A percentile compares a stretch with the other conserved stretches of the same genome.
Conservation (phyloP, 1,284 basidiomycete genomes). For the Cryptococcus wingfieldii region DNA sequence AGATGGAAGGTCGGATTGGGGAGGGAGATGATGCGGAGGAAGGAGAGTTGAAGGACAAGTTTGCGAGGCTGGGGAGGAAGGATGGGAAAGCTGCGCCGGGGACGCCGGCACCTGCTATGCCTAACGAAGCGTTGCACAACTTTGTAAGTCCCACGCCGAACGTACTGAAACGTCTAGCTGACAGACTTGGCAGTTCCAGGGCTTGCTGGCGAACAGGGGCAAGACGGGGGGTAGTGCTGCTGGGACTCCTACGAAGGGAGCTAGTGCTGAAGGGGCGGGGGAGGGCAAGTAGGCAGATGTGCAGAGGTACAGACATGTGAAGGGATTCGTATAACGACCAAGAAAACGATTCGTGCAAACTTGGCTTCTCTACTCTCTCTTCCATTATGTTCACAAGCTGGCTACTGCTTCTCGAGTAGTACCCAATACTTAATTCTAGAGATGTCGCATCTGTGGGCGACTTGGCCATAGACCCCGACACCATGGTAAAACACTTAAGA, state of each 20-base stretch:
- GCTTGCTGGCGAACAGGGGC: constrained; percentile 15
- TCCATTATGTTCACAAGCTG: no score
- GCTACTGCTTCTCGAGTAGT: no score
- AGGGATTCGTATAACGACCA: no score
- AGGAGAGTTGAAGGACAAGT: constrained; percentile 34
- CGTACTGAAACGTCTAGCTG: constrained; percentile 12
- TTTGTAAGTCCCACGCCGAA: constrained; percentile 34
- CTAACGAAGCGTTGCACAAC: constrained; percentile 47
- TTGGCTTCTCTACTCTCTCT: no score
- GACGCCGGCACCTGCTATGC: constrained; percentile 17
- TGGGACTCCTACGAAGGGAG: background rate
- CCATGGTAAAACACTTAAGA: no score
- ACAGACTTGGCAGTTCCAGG: constrained; percentile 46
- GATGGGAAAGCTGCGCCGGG: background rate
- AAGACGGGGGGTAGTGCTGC: constrained; percentile 4
- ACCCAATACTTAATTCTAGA: no score
- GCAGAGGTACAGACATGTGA: no score
- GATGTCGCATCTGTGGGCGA: no score
- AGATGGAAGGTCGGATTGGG: constrained; percentile 67
- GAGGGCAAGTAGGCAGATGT: no score
- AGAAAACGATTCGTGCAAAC: no score
- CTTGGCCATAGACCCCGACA: no score
- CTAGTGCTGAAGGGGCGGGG: no score
- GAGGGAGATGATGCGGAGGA: constrained; percentile 20
- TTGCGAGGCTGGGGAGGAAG: constrained; percentile 32